These are phyloP conservation scores for Claviceps cyperi DNA, from an alignment of 2,329 filamentous ascomycete genomes.

Conservation along the genomic window DNA sequence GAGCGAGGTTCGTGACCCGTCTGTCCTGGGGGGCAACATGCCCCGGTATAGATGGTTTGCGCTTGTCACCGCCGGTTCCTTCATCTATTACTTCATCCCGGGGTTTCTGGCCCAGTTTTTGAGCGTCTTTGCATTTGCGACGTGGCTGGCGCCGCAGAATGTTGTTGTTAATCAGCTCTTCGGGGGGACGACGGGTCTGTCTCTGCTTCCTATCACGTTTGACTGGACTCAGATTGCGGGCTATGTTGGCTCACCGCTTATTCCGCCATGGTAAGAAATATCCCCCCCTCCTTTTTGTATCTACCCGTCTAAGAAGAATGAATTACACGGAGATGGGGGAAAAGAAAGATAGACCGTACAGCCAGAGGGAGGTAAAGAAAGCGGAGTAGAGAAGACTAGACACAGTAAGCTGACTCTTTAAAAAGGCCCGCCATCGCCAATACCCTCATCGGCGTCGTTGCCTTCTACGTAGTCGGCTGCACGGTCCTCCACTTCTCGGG, in stretches of 20 bases:
- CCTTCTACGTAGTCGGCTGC: conserved; percentile 49
- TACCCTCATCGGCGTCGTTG: conserved; percentile 50
- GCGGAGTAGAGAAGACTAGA: neutral
- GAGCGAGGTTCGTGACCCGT: conserved; percentile 33
- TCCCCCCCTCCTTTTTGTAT: accelerated
- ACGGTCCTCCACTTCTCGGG: conserved; percentile 50
- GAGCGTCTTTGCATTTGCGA: conserved; percentile 56
- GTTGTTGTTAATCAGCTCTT: conserved; percentile 59
- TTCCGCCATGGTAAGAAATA: conserved; percentile 46
- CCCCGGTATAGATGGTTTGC: conserved; percentile 52
- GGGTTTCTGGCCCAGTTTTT: conserved; percentile 55
- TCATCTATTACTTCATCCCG: conserved; percentile 55
- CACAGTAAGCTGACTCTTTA: neutral
- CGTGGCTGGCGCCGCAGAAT: conserved; percentile 57
- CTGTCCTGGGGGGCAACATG: conserved; percentile 47
- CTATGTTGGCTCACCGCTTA: conserved; percentile 52
- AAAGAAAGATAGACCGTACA: neutral
- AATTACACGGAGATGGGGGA: no score
- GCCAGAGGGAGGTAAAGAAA: neutral
- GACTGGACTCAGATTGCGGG: conserved; percentile 64
- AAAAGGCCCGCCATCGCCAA: conserved; percentile 56
- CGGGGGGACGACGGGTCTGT: conserved; percentile 52
- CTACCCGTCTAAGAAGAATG: no score
- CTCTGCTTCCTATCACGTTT: conserved; percentile 57
- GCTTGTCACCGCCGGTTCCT: conserved; percentile 40